Evolutionary conservation across 306 rosid species (phyloP), one percentile per base, ranked within the genome.

Genomic region (Trichosanthes truncata): DNA sequence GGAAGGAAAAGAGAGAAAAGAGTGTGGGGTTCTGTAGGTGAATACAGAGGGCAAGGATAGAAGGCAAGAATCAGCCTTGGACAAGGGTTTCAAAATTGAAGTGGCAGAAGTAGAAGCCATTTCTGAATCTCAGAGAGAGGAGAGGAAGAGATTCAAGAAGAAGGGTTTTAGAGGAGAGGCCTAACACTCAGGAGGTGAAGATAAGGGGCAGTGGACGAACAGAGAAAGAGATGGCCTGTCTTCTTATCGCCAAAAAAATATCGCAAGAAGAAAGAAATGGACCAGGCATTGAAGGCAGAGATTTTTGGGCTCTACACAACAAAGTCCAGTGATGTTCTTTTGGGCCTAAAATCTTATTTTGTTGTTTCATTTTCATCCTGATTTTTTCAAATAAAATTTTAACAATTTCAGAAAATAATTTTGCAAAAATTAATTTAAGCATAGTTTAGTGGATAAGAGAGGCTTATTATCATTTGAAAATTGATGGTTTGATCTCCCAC

Each of bases 21-120:
- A 65, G 79, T 66, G 60, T n/a, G 84, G 82, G 66, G 86, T 38
- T 84, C 83, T 89, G 80, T 80, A 7, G 74, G 59, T 6, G 72
- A 79, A 87, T 75, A 88, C 83, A 61, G 90, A 87, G 18, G 97
- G 91, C 13, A 85, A 80, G 9, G 92, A 86, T 53, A 91, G 82
- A 0, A 85, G 62, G 80, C 81, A 87, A 3, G 97, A 90, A 78
- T 92, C 90, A 6, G 89, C 83, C 80, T 89, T 77, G 56, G 92
- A 81, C 11, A 90, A 82, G 67, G 91, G 77, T 67, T 89, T 92
- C 86, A 87, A 53, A 14, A 84, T 31, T 77, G 87, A 79, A 25
- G 89, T 79, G 59, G 84, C 43, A 77, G 87, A 79, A 51, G 89
- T 76, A 55, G 84, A 82, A 85, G 97, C 79, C 87, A 88, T 85